Evolutionary conservation across 192 early-diverging fungal genomes (phyloP).

Genomic region (Dimargaris cristalligena): DNA sequence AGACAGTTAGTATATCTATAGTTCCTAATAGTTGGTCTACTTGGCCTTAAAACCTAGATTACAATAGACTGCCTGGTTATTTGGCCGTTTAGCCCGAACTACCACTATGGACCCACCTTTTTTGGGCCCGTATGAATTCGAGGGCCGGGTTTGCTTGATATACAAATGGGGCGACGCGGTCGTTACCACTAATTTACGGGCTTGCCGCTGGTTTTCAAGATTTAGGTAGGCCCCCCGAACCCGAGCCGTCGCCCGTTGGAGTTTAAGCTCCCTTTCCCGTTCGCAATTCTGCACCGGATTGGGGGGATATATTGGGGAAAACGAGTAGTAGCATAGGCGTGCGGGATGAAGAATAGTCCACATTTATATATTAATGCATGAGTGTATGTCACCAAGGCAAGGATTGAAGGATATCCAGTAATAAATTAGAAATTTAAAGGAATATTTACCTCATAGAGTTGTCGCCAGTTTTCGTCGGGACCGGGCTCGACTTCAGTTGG

Average conservation of each 20-base stretch:
- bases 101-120: neutral
- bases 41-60: neutral
- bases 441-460: neutral
- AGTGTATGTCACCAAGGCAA: no score
- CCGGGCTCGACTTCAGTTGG: neutral
- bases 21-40: neutral
- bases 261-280: neutral
- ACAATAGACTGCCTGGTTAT: neutral
- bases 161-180: neutral
- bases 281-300: neutral
- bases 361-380: no score
- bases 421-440: no score
- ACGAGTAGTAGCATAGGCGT: neutral
- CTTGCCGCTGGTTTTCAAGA: neutral
- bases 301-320: neutral
- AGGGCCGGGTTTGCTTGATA: neutral
- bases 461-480: neutral
- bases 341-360: no score
- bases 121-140: neutral
- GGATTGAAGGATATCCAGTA: no score
- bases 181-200: neutral
- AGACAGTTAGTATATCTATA: neutral
- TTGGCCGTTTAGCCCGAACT: neutral
- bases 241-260: neutral
- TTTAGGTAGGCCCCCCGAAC: constrained; percentile 7